Conservation (phyloP, 2,329 filamentous ascomycete genomes). For the Pestalotiopsis sp. region DNA sequence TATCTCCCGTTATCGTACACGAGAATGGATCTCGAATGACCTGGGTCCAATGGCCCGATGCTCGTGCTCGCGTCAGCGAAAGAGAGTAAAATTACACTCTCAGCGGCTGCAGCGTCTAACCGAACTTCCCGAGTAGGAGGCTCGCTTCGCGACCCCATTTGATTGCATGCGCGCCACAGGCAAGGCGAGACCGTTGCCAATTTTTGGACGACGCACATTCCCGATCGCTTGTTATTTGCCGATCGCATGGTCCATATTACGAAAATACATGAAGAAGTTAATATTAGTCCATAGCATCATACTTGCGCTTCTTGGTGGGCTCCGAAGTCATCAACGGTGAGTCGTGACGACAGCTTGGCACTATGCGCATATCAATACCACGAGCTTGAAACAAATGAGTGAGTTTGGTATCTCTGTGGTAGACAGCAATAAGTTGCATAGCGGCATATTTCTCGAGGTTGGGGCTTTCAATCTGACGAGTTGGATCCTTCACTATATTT, state of each 20-base stretch:
- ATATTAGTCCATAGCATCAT: too few relatives aligned
- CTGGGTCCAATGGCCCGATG: not conserved
- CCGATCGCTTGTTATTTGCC: not conserved
- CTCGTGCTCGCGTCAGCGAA: not conserved
- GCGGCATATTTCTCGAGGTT: too few relatives aligned
- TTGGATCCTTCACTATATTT: too few relatives aligned
- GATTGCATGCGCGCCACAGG: conserved; percentile 1
- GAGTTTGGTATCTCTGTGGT: too few relatives aligned
- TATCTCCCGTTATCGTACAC: not conserved
- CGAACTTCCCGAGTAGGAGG: conserved; percentile 1
- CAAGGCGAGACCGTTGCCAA: not conserved
- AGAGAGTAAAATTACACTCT: not conserved
- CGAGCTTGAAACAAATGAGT: too few relatives aligned
- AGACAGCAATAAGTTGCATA: too few relatives aligned
- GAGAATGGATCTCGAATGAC: not conserved
- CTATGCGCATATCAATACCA: too few relatives aligned
- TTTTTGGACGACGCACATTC: not conserved
- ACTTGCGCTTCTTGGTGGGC: too few relatives aligned
- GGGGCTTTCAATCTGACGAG: too few relatives aligned
- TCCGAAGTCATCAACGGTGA: too few relatives aligned
- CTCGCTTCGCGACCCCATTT: conserved; percentile 1
- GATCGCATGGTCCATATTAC: not conserved
- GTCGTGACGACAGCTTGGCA: too few relatives aligned
- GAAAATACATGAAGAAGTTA: not conserved
- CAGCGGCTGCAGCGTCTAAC: not conserved